phyloP scores from a whole-genome alignment of 371 early-diverging fungal species.

The Massospora cicadina region DNA sequence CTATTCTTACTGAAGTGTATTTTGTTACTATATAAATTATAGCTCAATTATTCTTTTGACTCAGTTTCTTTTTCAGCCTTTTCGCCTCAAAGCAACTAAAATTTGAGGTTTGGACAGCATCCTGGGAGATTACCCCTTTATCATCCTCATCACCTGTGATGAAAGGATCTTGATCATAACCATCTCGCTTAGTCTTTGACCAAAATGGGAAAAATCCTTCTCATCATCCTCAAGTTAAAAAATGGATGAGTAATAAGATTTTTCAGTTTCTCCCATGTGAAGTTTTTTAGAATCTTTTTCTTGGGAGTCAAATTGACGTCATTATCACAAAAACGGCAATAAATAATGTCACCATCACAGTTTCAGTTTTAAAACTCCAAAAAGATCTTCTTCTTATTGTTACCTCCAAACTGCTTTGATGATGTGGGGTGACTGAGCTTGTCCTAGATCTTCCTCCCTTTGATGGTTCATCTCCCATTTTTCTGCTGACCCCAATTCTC shows the following conservation, averaged over 20 bases:
- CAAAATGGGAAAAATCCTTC: constrained; percentile 74
- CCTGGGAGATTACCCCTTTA: constrained; percentile 42
- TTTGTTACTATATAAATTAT: constrained; percentile 95
- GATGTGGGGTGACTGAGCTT: constrained; percentile 56
- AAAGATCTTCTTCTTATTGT: constrained; percentile 66
- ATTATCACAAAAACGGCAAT: constrained; percentile 89
- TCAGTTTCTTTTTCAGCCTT: constrained; percentile 17
- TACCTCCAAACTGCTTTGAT: constrained; percentile 63
- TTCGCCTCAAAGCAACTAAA: constrained; percentile 67
- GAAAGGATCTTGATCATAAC: constrained; percentile 55
- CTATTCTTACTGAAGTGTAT: constrained; percentile 64
- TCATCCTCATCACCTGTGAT: constrained; percentile 44
- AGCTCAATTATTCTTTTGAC: constrained; percentile 72
- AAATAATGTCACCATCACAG: constrained; percentile 59
- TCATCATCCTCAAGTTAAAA: constrained; percentile 75
- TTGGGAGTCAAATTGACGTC: constrained; percentile 72
- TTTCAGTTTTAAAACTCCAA: constrained; percentile 49
- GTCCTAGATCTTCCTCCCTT: constrained; percentile 76
- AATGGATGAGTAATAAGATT: constrained; percentile 21
- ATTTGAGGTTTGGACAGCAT: constrained; percentile 51
- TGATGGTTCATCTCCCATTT: too few relatives aligned
- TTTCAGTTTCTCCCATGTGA: constrained; percentile 62
- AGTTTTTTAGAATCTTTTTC: constrained; percentile 88
- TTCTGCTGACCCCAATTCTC: too few relatives aligned
- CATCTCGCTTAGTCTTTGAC: constrained; percentile 64